phyloP scores from a whole-genome alignment of 129 eudicot genomes.

The Mikania micrantha region DNA sequence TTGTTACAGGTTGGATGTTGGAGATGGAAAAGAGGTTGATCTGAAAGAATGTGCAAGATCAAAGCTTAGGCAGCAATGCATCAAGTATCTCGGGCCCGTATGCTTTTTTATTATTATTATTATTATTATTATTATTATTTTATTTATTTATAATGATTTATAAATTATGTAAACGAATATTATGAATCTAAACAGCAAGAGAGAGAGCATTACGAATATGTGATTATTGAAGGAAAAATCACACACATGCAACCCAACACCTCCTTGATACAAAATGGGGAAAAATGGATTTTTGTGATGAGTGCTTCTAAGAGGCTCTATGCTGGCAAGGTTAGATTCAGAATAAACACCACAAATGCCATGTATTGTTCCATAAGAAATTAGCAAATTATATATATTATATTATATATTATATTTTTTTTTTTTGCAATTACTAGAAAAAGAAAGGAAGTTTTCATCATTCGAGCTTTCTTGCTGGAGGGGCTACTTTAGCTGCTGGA shows the following conservation, averaged over 20 bases:
- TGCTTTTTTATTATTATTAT: conserved; percentile 8
- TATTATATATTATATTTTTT: not conserved
- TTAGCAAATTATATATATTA: not conserved
- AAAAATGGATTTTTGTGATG: conserved; percentile 88
- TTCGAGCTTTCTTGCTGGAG: conserved; percentile 97
- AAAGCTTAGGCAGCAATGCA: conserved; percentile 78
- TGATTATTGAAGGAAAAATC: conserved; percentile 61
- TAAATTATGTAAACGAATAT: not conserved
- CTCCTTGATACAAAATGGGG: conserved; percentile 60
- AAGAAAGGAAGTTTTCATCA: conserved; percentile 93
- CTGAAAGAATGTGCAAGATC: conserved; percentile 79
- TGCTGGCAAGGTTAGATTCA: conserved; percentile 62
- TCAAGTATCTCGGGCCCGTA: conserved; percentile 98
- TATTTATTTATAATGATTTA: not conserved
- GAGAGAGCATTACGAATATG: conserved; percentile 71
- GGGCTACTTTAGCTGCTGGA: conserved; percentile 96
- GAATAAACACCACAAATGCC: not conserved
- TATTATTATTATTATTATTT: not conserved
- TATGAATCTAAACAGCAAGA: conserved; percentile 54
- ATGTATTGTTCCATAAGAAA: not conserved
- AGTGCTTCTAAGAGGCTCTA: conserved; percentile 69
- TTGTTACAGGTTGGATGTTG: conserved; percentile 79
- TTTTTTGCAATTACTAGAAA: conserved; percentile 45
- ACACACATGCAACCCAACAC: conserved; percentile 41
- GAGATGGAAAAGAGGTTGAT: conserved; percentile 89